A percentile compares a stretch with the other conserved stretches of the same genome.
Conservation (phyloP, 2,329 filamentous ascomycete species). For the Elsinoe australis region DNA sequence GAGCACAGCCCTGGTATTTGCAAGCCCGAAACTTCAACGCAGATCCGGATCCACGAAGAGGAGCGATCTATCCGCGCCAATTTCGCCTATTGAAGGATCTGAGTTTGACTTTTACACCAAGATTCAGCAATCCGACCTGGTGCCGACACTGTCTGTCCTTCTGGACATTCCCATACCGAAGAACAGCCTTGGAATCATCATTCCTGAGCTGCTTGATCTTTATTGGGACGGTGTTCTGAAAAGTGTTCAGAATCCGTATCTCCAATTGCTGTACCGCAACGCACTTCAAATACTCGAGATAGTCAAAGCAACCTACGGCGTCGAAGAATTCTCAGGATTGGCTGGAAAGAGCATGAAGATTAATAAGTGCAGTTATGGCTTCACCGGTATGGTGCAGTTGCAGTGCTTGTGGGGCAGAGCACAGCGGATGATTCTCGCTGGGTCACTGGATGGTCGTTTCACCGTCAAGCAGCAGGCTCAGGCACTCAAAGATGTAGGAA, state of each 20-base stretch:
- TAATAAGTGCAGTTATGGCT: slow-evolving; percentile 8
- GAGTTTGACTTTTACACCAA: slow-evolving; percentile 77
- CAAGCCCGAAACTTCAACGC: slow-evolving; percentile 65
- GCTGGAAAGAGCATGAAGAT: slow-evolving; percentile 10
- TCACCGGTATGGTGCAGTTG: neutral
- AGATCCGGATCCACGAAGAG: slow-evolving; percentile 43
- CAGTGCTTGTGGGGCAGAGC: slow-evolving; percentile 14
- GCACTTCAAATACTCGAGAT: slow-evolving; percentile 72
- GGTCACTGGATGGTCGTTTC: slow-evolving; percentile 12
- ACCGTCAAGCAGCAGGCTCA: slow-evolving; percentile 1
- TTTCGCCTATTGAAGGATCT: slow-evolving; percentile 45
- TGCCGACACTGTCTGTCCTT: slow-evolving; percentile 77
- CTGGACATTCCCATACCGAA: slow-evolving; percentile 80
- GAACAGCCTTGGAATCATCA: slow-evolving; percentile 85
- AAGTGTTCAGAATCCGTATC: slow-evolving; percentile 33
- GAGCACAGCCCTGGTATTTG: slow-evolving; percentile 82
- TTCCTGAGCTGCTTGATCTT: slow-evolving; percentile 67
- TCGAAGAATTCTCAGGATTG: slow-evolving; percentile 36
- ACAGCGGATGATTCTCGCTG: slow-evolving; percentile 11
- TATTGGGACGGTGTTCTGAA: slow-evolving; percentile 46
- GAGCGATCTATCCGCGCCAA: slow-evolving; percentile 42
- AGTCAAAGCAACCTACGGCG: slow-evolving; percentile 63
- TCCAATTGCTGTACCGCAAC: slow-evolving; percentile 67
- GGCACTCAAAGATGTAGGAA: slow-evolving; percentile 4
- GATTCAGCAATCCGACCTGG: slow-evolving; percentile 92